Percentiles rank a stretch among this genome's conserved stretches.
Evolutionary conservation across 495 filamentous ascomycete genomes (phyloP).

Genomic region (Emericellopsis terricola): DNA sequence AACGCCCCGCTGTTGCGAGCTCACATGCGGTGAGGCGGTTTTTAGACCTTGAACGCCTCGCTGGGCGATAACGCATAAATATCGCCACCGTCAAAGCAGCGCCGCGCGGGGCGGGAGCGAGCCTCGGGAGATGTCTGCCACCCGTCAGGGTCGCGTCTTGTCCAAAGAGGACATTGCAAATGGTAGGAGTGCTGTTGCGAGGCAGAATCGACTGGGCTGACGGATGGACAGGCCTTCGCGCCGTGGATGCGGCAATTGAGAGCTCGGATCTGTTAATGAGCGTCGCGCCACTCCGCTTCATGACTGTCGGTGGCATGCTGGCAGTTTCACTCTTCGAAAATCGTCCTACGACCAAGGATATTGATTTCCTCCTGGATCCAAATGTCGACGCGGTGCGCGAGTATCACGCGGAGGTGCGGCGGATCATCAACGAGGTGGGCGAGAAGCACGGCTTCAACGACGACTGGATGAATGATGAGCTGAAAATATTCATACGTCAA

Average conservation of each 20-base stretch:
- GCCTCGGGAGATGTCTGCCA: too few relatives aligned
- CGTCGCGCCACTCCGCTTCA: constrained; percentile 4
- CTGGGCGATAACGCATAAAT: too few relatives aligned
- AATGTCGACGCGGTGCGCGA: constrained; percentile 1
- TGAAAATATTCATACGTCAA: constrained; percentile 1
- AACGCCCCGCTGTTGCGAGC: too few relatives aligned
- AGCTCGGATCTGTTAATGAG: constrained; percentile 1
- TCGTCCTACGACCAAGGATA: constrained; percentile 1
- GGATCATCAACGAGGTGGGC: background rate
- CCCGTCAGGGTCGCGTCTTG: too few relatives aligned
- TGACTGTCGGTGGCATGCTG: constrained; percentile 1
- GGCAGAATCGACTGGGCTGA: too few relatives aligned
- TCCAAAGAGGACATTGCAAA: too few relatives aligned
- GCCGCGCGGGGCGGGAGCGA: too few relatives aligned
- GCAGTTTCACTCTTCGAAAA: constrained; percentile 1
- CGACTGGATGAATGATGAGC: constrained; percentile 5
- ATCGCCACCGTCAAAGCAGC: too few relatives aligned
- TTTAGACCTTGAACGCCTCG: too few relatives aligned
- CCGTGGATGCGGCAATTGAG: constrained; percentile 1
- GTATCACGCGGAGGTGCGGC: background rate
- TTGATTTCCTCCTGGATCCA: constrained; percentile 3
- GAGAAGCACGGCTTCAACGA: background rate
- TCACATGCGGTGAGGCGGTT: too few relatives aligned
- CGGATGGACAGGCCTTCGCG: too few relatives aligned
- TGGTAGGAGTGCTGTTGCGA: too few relatives aligned